Evolutionary conservation across 129 eudicot genomes (phyloP), one percentile per base, ranked within the genome.

Genomic region (Apium graveolens): DNA sequence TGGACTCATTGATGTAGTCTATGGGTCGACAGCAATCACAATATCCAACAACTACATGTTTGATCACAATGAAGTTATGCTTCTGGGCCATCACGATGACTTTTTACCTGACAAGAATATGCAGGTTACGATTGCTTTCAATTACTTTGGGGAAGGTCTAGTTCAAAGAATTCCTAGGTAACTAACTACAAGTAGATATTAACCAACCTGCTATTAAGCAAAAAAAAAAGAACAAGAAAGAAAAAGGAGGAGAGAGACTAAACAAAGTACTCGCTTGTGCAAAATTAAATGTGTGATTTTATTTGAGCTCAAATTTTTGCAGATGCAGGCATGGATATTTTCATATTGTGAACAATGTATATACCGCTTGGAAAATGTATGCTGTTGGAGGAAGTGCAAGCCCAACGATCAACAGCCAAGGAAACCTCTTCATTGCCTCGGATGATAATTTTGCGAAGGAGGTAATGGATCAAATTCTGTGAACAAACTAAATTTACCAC

Each of bases 321-420:
- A 87, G 90, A 74, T 87, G 90, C 73, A 87, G 90, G 35, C 88
- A 63, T 80, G 90, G 90, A 3, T 87, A 87, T 66, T 87, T 87
- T 70, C 90, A 84, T 41, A 76, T 84, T 70, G 90, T 84, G 17
- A 87, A 87, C 46, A 87, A 87, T 34, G 84, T 84, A 4, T 87
- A 84, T 78, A 82, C 86, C 13, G 86, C 79, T 35, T 84, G 88
- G 90, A 41, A 80, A 63, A 82, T 79, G 90, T 87, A 87, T 70
- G 90, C 90, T 24, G 82, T 87, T 42, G 90, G 90, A 72, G 90
- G 90, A 79, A 87, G 90, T 80, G 90, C 90, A 1, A 84, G 77
- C 69, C 90, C 90, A 5, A 87, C 90, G 1, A 87, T 87, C 74
- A 87, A 87, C 55, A 87, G 90, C 79, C 90, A 87, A 77, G 87